Evolutionary conservation across 2,329 filamentous ascomycete genomes (phyloP).

Genomic region (Didymella glomerata): DNA sequence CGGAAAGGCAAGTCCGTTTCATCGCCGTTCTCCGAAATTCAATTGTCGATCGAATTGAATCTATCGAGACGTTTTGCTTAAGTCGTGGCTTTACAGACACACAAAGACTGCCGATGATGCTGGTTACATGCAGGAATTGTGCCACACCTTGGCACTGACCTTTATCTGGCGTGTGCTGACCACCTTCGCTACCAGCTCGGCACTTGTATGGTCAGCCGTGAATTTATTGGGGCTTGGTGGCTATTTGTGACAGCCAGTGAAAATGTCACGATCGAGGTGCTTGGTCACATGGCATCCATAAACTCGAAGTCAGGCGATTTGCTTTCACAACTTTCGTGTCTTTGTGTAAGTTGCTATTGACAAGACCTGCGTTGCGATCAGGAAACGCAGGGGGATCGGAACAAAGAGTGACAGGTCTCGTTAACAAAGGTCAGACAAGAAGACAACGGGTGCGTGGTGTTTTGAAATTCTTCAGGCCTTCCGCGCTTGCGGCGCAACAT

Average conservation of each 20-base stretch:
- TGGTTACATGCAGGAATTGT: slow-evolving; percentile 15
- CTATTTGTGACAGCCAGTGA: slow-evolving; percentile 17
- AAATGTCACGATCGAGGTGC: background rate
- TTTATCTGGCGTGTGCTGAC: slow-evolving; percentile 17
- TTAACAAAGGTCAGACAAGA: background rate
- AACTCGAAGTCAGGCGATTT: background rate
- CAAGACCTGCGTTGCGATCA: background rate
- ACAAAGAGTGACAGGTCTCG: background rate
- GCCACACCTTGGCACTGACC: slow-evolving; percentile 10
- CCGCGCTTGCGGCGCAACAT: slow-evolving; percentile 7
- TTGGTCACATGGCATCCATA: background rate
- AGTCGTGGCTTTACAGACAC: background rate
- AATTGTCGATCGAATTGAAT: background rate
- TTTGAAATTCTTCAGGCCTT: background rate
- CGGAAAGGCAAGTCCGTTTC: no score
- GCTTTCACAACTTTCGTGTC: background rate
- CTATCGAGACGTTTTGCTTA: background rate
- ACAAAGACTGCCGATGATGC: slow-evolving; percentile 2
- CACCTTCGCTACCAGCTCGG: slow-evolving; percentile 7
- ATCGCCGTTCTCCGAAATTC: no score
- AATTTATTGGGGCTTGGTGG: background rate
- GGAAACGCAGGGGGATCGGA: background rate
- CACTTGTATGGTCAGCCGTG: slow-evolving; percentile 6
- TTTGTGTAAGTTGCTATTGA: background rate
- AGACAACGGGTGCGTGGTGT: background rate